phyloP scores from a whole-genome alignment of 306 rosid species.

The Begonia loranthoides region DNA sequence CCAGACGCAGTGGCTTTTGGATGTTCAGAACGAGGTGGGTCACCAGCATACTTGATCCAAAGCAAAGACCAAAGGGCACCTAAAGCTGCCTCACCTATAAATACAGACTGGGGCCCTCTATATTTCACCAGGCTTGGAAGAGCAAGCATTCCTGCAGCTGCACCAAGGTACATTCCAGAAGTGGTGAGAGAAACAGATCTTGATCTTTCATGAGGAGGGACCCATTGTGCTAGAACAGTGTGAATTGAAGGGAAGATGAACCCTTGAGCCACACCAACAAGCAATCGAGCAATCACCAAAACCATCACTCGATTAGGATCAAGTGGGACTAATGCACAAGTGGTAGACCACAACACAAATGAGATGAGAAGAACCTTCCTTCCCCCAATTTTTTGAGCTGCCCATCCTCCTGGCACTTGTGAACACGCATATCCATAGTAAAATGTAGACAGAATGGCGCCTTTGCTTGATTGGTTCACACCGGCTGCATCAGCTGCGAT shows the following conservation, averaged over 20 bases:
- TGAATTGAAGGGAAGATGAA: conserved; percentile 93
- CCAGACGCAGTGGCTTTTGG: conserved; percentile 80
- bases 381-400: conserved; percentile 82
- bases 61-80: conserved; percentile 75
- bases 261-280: conserved; percentile 92
- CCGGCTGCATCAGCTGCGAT: conserved; percentile 72
- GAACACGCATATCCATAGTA: conserved; percentile 95
- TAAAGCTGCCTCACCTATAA: conserved; percentile 60
- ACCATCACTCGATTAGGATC: conserved; percentile 47
- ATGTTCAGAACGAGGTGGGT: conserved; percentile 62
- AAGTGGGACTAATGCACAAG: conserved; percentile 70
- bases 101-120: conserved; percentile 79
- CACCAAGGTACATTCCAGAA: conserved; percentile 93
- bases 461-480: conserved; percentile 72
- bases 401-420: conserved; percentile 97
- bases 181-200: conserved; percentile 92
- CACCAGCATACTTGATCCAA: conserved; percentile 67
- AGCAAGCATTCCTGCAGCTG: conserved; percentile 76
- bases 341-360: conserved; percentile 70
- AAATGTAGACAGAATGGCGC: conserved; percentile 74
- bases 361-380: conserved; percentile 73
- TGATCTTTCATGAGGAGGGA: conserved; percentile 93
- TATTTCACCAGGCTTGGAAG: conserved; percentile 73
- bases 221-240: conserved; percentile 97
- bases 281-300: conserved; percentile 66